These are phyloP conservation scores for Volvox carteri DNA, from an alignment of 163 green algal species.

Conservation along the genomic window DNA sequence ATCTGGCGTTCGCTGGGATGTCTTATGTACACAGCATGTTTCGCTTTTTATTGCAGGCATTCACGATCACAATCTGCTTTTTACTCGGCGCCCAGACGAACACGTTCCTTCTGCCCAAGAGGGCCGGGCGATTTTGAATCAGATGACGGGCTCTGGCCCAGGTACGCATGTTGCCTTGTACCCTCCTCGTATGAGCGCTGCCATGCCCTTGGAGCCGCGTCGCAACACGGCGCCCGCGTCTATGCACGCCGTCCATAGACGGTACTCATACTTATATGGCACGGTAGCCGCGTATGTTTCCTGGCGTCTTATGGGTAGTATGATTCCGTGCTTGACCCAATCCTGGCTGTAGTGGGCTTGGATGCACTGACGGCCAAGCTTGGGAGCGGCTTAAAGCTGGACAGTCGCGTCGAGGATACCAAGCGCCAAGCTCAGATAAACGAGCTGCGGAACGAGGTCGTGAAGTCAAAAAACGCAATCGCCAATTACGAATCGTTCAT, in stretches of 20 bases:
- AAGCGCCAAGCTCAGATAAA: conserved; percentile 6
- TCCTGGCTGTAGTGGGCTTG: conserved; percentile 8
- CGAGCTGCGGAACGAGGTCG: conserved; percentile 26
- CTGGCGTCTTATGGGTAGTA: no score
- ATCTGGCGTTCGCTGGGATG: no score
- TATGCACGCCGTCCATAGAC: no score
- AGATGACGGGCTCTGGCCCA: not conserved
- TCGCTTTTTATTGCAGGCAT: conserved; percentile 76
- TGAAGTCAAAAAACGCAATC: conserved; percentile 53
- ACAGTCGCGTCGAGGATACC: not conserved
- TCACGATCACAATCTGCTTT: conserved; percentile 90
- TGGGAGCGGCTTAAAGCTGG: conserved; percentile 34
- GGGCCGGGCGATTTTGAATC: not conserved
- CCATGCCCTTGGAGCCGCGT: no score
- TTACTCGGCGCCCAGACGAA: conserved; percentile 64
- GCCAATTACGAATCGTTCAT: conserved; percentile 51
- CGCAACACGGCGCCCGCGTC: no score
- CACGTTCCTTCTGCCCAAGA: not conserved
- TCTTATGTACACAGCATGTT: no score
- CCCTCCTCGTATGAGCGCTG: no score
- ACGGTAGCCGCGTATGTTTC: no score
- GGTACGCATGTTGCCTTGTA: conserved; percentile 3
- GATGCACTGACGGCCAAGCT: conserved; percentile 60
- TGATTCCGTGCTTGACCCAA: no score
- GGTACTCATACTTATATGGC: no score